A percentile compares a stretch with the other conserved stretches of the same genome.
Conservation (phyloP, 768 basidiomycete species). For the Dictyophora rubrovolvata region DNA sequence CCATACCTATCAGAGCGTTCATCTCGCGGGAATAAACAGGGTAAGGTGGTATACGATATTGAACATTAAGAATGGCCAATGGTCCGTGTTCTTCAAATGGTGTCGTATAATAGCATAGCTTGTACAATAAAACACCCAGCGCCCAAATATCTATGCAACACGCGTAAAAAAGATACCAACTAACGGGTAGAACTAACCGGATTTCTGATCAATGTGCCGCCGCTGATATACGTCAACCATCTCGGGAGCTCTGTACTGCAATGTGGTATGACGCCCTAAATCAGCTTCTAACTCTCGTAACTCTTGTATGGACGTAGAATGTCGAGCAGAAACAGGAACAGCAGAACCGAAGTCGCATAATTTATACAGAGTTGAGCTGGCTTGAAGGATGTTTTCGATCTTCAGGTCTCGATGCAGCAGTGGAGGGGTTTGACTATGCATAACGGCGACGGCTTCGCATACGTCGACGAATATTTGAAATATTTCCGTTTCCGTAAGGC, state of each 20-base stretch:
- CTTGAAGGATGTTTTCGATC: constrained; percentile 96
- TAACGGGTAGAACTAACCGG: constrained; percentile 21
- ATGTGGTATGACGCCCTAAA: constrained; percentile 87
- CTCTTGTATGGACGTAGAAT: constrained; percentile 74
- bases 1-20: constrained; percentile 69
- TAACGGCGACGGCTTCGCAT: constrained; percentile 91
- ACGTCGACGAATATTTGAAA: constrained; percentile 97
- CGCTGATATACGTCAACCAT: constrained; percentile 89
- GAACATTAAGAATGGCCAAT: constrained; percentile 91
- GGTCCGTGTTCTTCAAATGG: constrained; percentile 98
- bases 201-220: constrained; percentile 83
- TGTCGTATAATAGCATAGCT: constrained; percentile 98
- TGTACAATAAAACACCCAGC: constrained; percentile 91
- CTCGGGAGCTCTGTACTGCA: constrained; percentile 98
- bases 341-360: constrained; percentile 98
- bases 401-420: constrained; percentile 96
- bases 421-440: constrained; percentile 88
- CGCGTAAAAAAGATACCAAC: neutral
- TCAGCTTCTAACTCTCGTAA: constrained; percentile 83
- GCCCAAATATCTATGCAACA: constrained; percentile 80
- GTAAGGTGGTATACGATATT: constrained; percentile 85
- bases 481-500: constrained; percentile 92
- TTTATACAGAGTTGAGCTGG: constrained; percentile 77
- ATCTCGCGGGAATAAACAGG: constrained; percentile 78
- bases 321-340: constrained; percentile 53